Evolutionary conservation across 78 protist genomes (phyloP), one percentile per base, ranked within the genome.

Genomic region (Protostelium mycophagum): DNA sequence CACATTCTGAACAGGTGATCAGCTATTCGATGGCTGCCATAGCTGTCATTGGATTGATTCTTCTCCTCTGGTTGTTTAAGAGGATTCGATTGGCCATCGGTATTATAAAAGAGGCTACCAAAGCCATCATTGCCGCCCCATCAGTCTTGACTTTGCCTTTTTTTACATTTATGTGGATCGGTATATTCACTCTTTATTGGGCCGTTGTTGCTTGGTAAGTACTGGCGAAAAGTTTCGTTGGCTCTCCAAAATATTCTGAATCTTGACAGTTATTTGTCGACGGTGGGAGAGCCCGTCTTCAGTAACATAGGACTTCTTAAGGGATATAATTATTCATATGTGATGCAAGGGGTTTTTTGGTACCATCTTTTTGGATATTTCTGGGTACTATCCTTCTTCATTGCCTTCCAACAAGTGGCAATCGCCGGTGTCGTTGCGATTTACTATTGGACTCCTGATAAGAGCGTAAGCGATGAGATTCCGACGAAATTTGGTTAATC

Each of bases 311-410:
- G 63, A 36, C 29, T 36, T 31, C 87, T 91, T 37, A 25, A n/a
- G 0, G 94, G 94, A 28, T 91, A 88, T 34, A 31, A 88, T 38
- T 90, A 38, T 0, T 34, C 29, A n/a, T 35, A n/a, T 1, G 83
- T n/a, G 0, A 0, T 92, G 0, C 23, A 38, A 9, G 38, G 88
- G 34, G 28, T 88, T 1, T 90, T 86, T 83, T 86, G 92, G 63
- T 94, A 94, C 37, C 96, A 97, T 87, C 84, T 96, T 51, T 93
- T 97, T 84, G 98, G 98, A 36, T 83, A 94, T n/a, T 86, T 97
- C 34, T 93, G 97, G 97, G 95, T 96, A 0, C 34, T 84, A 34
- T 91, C 91, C 29, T 92, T 95, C 89, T 37, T 97, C 34, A 35
- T 63, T 1, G 97, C 98, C 34, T 38, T 96, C n/a, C 89, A 90